Base-by-base conservation (phyloP, 2,329 filamentous ascomycete species). In the Colletotrichum ledebouriae region DNA sequence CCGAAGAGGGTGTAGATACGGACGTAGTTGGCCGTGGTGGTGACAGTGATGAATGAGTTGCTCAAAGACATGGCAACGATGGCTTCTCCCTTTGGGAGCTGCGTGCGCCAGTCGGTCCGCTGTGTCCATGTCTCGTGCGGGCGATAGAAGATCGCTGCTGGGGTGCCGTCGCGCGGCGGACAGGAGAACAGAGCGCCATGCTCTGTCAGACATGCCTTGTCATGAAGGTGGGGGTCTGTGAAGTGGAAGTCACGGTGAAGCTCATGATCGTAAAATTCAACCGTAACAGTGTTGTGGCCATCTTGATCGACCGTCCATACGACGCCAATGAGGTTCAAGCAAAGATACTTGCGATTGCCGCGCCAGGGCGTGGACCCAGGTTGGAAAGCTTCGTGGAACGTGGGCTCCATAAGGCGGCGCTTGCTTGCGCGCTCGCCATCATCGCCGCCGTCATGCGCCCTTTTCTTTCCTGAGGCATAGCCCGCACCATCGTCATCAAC, bases 241-340 rank as follows among this genome's bases (percentile, higher is more conserved):
- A 99, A 98, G 81, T 98, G 96, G 75, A 98, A 98, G 78, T 98
- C 94, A 55, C 95, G 88, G 77, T 97, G 92, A 67, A 92, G 90
- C 73, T 97, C 94, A 67, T 94, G 92, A 78, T 99, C 97, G 77
- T 98, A 98, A 78, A 99, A 99, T 75, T 98, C 96, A 2, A 98
- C 94, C 0, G 94, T 98, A 11, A 99, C 91, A 2, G 96, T 99
- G 77, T 98, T 89, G 73, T 95, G 92, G 0, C 92, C 92, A 75
- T 98, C 94, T 79, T 99, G 96, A 73, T 97, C 93, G 17, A 99
- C 93, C 0, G 95, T 98, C 94, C 96, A 99, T 9, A 98, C 93
- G 75, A 97, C 96, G 1, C 97, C 96, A 60, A 94, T 93, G 67
- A 99, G 83, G 76, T 98, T 98, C 46, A 98, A 87, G 75, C 94